Evolutionary conservation across 768 basidiomycete species (phyloP).

Genomic region (Suillus cothurnatus): DNA sequence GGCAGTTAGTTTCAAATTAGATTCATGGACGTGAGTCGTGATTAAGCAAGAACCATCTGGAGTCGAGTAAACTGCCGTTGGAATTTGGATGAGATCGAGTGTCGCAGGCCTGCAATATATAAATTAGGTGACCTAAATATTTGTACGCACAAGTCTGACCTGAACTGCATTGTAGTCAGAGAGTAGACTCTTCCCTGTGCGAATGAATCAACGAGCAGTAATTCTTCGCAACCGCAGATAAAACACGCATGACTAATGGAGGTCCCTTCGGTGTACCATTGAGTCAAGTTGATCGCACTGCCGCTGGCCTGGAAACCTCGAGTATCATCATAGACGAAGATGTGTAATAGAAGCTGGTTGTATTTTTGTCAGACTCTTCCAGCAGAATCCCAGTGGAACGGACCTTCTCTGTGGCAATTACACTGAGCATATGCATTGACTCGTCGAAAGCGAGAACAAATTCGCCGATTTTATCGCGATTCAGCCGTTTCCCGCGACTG

Average conservation of each 20-base stretch:
- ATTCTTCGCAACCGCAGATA: constrained; percentile 51
- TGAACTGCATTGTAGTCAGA: constrained; percentile 51
- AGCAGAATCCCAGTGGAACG: neutral
- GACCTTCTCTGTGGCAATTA: constrained; percentile 48
- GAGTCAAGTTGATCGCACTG: constrained; percentile 39
- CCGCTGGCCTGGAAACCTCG: constrained; percentile 47
- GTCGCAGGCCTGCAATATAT: constrained; percentile 43
- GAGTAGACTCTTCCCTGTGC: constrained; percentile 52
- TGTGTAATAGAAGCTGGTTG: constrained; percentile 40
- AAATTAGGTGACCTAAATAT: neutral
- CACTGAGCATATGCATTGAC: constrained; percentile 45
- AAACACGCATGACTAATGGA: constrained; percentile 43
- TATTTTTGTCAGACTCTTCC: neutral
- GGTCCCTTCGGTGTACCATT: constrained; percentile 42
- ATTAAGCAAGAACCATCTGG: constrained; percentile 59
- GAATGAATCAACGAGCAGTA: constrained; percentile 49
- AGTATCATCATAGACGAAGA: constrained; percentile 50
- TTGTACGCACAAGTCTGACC: constrained; percentile 36
- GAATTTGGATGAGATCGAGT: constrained; percentile 39
- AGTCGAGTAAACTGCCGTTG: constrained; percentile 43
- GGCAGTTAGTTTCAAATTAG: constrained; percentile 31
- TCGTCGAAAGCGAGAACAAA: constrained; percentile 56
- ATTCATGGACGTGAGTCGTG: constrained; percentile 27
- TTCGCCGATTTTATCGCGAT: constrained; percentile 50
- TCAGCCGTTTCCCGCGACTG: constrained; percentile 34